Percentiles rank a stretch among this genome's conserved stretches.
phyloP scores from a whole-genome alignment of 306 rosid species.

The Carpinus viminea region DNA sequence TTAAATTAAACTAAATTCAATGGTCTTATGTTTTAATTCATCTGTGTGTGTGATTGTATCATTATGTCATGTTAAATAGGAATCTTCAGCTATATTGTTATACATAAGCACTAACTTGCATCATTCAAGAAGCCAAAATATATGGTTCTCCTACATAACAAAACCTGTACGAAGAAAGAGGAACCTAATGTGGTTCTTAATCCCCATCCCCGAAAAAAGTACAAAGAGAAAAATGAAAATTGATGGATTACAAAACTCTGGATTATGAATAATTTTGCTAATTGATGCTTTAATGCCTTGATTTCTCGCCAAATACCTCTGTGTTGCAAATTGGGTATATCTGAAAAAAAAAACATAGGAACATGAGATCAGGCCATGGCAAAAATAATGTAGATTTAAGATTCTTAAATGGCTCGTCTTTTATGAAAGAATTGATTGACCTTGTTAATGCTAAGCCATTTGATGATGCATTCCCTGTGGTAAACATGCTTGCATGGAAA shows the following conservation, averaged over 20 bases:
- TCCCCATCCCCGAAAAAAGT: not conserved
- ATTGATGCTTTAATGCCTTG: constrained; percentile 35
- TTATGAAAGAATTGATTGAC: constrained; percentile 31
- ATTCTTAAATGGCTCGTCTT: constrained; percentile 7
- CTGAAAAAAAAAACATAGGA: constrained; percentile 40
- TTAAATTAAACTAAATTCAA: no score
- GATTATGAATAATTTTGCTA: constrained; percentile 12
- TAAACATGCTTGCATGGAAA: constrained; percentile 88
- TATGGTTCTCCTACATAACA: no score
- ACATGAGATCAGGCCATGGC: not conserved
- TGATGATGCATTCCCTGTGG: constrained; percentile 74
- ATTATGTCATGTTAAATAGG: no score
- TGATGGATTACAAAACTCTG: constrained; percentile 21
- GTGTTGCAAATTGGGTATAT: constrained; percentile 91
- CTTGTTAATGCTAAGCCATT: constrained; percentile 95
- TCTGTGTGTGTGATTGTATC: no score
- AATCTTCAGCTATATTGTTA: no score
- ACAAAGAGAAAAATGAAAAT: not conserved
- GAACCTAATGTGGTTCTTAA: no score
- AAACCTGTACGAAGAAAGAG: no score
- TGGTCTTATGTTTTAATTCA: no score
- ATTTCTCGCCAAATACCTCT: constrained; percentile 73
- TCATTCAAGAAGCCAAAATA: no score
- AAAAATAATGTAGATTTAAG: not conserved
- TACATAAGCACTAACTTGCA: no score